Conservation (phyloP, 768 basidiomycete genomes). For the Chalciporus piperatus region DNA sequence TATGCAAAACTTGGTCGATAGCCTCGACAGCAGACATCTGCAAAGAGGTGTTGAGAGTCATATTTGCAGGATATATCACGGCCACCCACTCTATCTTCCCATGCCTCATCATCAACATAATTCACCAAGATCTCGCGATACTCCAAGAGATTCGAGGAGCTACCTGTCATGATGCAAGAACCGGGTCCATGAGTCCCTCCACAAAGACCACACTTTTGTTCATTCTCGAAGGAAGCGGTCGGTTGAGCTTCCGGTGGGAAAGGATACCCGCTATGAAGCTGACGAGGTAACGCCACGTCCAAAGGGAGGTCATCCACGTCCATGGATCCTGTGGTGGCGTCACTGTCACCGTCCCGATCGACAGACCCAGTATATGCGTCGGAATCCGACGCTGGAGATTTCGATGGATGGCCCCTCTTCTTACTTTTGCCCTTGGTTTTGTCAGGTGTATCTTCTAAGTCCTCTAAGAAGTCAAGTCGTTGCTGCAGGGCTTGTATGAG, state of each 20-base stretch:
- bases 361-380: slow-evolving; percentile 35
- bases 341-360: slow-evolving; percentile 15
- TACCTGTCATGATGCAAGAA: slow-evolving; percentile 62
- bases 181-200: slow-evolving; percentile 47
- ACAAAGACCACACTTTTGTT: slow-evolving; percentile 59
- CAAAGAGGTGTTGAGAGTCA: slow-evolving; percentile 8
- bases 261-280: neutral
- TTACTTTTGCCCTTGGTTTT: slow-evolving; percentile 36
- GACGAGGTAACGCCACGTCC: neutral
- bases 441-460: slow-evolving; percentile 36
- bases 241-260: slow-evolving; percentile 5
- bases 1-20: slow-evolving; percentile 63
- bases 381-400: slow-evolving; percentile 38
- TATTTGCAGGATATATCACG: neutral
- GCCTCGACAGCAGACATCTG: slow-evolving; percentile 64
- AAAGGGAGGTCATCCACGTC: slow-evolving; percentile 7
- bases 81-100: slow-evolving; percentile 56
- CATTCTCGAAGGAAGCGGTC: slow-evolving; percentile 3
- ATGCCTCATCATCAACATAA: slow-evolving; percentile 63
- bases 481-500: slow-evolving; percentile 18
- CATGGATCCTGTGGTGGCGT: slow-evolving; percentile 26
- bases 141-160: slow-evolving; percentile 62
- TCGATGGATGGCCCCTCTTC: slow-evolving; percentile 32
- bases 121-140: slow-evolving; percentile 66
- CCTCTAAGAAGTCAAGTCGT: slow-evolving; percentile 32